Base-by-base conservation (phyloP, 169 alveolate genomes). In the Eimeria maxima region DNA sequence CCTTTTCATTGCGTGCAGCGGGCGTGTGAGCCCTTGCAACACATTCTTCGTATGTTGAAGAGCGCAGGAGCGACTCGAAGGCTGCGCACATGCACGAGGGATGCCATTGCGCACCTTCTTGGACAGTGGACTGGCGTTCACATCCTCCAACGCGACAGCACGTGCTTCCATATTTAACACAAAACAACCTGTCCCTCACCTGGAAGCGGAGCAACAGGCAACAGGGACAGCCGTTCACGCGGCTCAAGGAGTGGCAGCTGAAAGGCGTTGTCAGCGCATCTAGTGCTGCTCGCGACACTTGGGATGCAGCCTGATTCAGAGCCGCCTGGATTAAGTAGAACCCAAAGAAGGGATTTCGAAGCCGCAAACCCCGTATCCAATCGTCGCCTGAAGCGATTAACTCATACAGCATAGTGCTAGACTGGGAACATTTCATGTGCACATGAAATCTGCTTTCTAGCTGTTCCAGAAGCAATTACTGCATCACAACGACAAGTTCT, bases 131-230 rank as follows among this genome's bases (percentile, higher is more conserved):
- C 65, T 76, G 44, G 20, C 45, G 45, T 47, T 7, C 87, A 42
- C 87, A 22, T 4, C 44, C 65, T 44, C 42, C 65, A 42, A 45
- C 42, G 65, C 20, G 20, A 24, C 33, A 45, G 22, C 22, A 76
- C 16, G 74, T 33, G 78, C 4, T 6, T 69, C 80, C 50, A 29
- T 33, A 29, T 11, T 29, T 29, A 16, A 6, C 27, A 69, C 18
- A 33, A 3, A 29, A 14, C 80, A 14, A 11, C 80, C n/a, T 24
- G 27, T 6, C n/a, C 80, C 80, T 29, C 47, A 86, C 93, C 93
- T 57, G 93, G 93, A 29, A 86, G 93, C 20, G 93, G 93, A 33
- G 93, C 50, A 86, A 86, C 80, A 33, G 93, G 93, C 27, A 86
- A 47, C 18, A 86, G 93, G 0, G 93, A 33, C 14, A 86, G 93